phyloP scores from a whole-genome alignment of 352 stramenopile genomes.

The Blastocystis sp. region DNA sequence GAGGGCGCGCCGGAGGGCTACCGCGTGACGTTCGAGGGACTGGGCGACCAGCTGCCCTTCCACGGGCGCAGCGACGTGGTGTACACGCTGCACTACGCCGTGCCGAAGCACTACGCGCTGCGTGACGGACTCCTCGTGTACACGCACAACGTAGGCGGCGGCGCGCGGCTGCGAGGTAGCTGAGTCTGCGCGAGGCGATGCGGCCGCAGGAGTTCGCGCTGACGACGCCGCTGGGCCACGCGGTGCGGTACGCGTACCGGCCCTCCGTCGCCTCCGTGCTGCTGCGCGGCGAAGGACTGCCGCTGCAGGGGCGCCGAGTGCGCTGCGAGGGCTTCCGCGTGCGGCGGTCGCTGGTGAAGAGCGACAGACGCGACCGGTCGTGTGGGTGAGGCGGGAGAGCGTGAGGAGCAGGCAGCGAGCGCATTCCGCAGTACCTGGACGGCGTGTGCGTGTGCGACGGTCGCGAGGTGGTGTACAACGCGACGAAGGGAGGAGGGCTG shows the following conservation, averaged over 20 bases:
- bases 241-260: not conserved
- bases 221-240: constrained; percentile 27
- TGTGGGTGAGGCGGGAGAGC: not conserved
- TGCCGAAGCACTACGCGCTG: constrained; percentile 23
- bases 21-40: not conserved
- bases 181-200: not conserved
- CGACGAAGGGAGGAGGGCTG: not conserved
- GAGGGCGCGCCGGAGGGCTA: constrained; percentile 35
- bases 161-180: not conserved
- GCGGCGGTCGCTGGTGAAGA: not conserved
- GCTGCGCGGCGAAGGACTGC: constrained; percentile 36
- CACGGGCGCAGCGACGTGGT: not conserved
- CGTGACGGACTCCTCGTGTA: not conserved
- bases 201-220: not conserved
- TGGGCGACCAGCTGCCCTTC: constrained; percentile 4
- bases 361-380: not conserved
- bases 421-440: constrained; percentile 23
- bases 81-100: constrained; percentile 25
- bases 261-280: not conserved
- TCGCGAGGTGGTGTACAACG: not conserved
- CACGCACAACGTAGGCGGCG: not conserved
- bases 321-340: constrained; percentile 29
- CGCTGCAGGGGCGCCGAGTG: constrained; percentile 2
- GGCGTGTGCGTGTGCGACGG: constrained; percentile 45
- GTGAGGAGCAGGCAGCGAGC: constrained; percentile 3